Base-by-base conservation (phyloP, 805 yeast genomes). In the Clavispora santaluciae region DNA sequence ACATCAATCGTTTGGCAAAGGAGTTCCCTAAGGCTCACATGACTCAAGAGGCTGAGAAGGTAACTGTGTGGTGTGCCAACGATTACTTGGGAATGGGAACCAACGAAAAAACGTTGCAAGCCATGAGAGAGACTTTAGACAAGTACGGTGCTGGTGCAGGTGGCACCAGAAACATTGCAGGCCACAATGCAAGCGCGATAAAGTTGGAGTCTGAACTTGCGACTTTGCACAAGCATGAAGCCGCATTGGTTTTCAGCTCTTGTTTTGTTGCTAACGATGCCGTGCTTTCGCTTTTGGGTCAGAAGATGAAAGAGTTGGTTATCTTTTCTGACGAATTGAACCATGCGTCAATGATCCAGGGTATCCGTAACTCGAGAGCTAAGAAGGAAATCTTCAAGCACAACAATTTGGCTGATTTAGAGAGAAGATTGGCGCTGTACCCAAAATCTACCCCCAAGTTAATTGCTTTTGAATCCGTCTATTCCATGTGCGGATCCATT, bases 61-160 rank as follows among this genome's bases (percentile, higher is more conserved):
- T 93, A 44, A 89, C 95, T 39, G 99, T 93, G 43, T 93, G 99
- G 99, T 93, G 99, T 60, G 90, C 99, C 31, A 93, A 93, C 63
- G 99, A 93, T 65, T 93, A 93, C 63, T 73, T 93, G 46, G 97
- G 98, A 10, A 86, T 93, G 93, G 91, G 96, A 39, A 81, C 79
- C 56, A 86, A 91, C 61, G 75, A 75, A 47, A 69, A 74, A 48
- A 91, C 91, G 33, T 68, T 88, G 44, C 67, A 76, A 13, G 80
- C 79, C 41, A 93, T 91, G 91, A 83, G 83, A 53, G 61, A 71
- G 36, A 81, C 95, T 13, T 74, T 93, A 63, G 85, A 84, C 54
- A 80, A 78, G 68, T 93, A 93, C 61, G 99, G 99, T 55, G 85
- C 96, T 4, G 99, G 99, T 55, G 96, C 99, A 7, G 99, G 99